Evolutionary conservation across 345 rosid species (phyloP), one percentile per base, ranked within the genome.

Genomic region (Sonneratia caseolaris): DNA sequence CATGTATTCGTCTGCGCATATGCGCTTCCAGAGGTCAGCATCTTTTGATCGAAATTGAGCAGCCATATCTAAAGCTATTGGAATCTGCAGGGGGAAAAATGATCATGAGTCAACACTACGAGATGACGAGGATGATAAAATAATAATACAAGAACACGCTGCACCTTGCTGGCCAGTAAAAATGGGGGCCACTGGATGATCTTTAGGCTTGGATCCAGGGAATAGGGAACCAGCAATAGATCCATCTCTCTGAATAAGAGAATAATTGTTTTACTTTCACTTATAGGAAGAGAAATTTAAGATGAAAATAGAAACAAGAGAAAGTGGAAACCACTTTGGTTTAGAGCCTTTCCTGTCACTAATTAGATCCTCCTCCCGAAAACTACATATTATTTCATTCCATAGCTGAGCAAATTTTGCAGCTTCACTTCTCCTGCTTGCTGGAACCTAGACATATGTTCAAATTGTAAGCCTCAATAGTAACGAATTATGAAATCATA

Each of bases 171-270:
- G 75, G 98, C 93, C 73, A 94, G 96, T 86, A 91, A 74, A 87
- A 94, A 91, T 0, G 98, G 98, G 35, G 99, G 99, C 97, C 99
- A 95, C 79, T 95, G 99, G 79, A 95, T 90, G 69, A 95, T 75
- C 79, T 89, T 90, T 75, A 95, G 83, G 87, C 92, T 87, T 75
- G 96, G 97, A 78, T 95, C 99, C 16, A 95, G 90, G 68, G 88
- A 76, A 77, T 92, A 95, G 43, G 97, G 99, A 82, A 92, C 97
- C 57, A 92, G 82, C 83, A 95, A 75, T 77, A 95, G 86, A 78
- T 95, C 99, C 99, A 92, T 91, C 83, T 95, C 99, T 87, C 99
- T 92, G 96, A 55, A 76, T 67, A 36, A 81, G 62, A 75, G 64
- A 74, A 73, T 49, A 27, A 43, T 40, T 38, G 68, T 62, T 49